A percentile compares a stretch with the other conserved stretches of the same genome.
phyloP scores from a whole-genome alignment of 2,329 filamentous ascomycete species.

The Phialophora tarda region DNA sequence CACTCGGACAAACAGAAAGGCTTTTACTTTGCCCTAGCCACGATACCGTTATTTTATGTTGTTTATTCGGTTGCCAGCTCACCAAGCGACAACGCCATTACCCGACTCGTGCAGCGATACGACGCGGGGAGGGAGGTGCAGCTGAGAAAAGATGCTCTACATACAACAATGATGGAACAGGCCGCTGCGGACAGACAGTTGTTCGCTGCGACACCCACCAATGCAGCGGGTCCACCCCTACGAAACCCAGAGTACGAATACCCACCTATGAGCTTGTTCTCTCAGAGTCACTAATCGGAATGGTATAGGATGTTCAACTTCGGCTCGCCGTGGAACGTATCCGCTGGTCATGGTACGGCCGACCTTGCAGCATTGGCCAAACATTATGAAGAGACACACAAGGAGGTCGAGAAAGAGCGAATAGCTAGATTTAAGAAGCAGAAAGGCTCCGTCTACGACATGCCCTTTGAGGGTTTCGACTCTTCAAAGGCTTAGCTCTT shows the following conservation, averaged over 20 bases:
- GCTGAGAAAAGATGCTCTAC: conserved; percentile 63
- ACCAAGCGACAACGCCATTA: conserved; percentile 32
- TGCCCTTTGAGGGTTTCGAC: neutral
- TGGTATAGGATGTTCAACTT: conserved; percentile 64
- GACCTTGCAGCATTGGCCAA: conserved; percentile 65
- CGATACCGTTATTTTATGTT: conserved; percentile 50
- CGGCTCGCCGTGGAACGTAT: conserved; percentile 67
- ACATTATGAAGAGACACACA: conserved; percentile 66
- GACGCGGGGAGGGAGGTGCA: conserved; percentile 56
- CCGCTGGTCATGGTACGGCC: conserved; percentile 63
- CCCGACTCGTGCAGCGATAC: conserved; percentile 32
- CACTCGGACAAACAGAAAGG: conserved; percentile 48
- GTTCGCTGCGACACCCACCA: conserved; percentile 57
- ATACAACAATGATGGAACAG: conserved; percentile 66
- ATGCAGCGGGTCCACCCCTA: conserved; percentile 56
- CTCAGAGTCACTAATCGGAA: conserved; percentile 13
- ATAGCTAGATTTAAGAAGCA: conserved; percentile 51
- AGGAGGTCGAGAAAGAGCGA: conserved; percentile 63
- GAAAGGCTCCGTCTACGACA: conserved; percentile 53
- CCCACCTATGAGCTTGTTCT: conserved; percentile 1
- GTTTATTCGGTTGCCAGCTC: conserved; percentile 49
- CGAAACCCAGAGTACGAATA: conserved; percentile 65
- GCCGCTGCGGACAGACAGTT: conserved; percentile 67
- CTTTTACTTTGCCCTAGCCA: conserved; percentile 54
- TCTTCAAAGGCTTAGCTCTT: neutral